These are phyloP conservation scores for Hypomyces rosellus DNA, from an alignment of 2,329 filamentous ascomycete genomes.

Conservation along the genomic window DNA sequence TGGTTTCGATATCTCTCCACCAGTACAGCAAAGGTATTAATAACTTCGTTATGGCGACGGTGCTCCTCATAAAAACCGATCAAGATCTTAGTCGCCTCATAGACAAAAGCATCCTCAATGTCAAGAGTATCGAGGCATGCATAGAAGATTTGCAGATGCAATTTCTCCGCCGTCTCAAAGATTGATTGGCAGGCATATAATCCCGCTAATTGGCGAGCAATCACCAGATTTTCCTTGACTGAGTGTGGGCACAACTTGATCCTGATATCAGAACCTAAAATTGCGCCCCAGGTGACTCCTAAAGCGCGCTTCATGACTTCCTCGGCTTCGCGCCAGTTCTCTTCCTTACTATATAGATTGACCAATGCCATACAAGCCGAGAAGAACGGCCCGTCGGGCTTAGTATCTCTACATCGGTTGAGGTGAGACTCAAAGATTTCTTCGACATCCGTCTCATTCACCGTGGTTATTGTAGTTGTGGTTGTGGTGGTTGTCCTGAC, in stretches of 20 bases:
- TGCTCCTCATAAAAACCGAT: conserved; percentile 28
- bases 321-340: conserved; percentile 31
- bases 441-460: conserved; percentile 22
- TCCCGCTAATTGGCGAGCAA: conserved; percentile 28
- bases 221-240: conserved; percentile 25
- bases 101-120: conserved; percentile 24
- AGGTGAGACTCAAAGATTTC: conserved; percentile 32
- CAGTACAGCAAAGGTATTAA: conserved; percentile 29
- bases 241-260: conserved; percentile 26
- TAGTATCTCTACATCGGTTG: conserved; percentile 27
- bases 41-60: conserved; percentile 32
- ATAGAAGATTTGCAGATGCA: conserved; percentile 32
- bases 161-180: conserved; percentile 32
- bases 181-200: conserved; percentile 29
- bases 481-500: conserved; percentile 21
- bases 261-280: conserved; percentile 25
- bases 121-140: conserved; percentile 27
- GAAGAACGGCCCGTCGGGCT: conserved; percentile 29
- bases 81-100: conserved; percentile 22
- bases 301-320: conserved; percentile 28
- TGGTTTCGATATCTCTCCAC: conserved; percentile 26
- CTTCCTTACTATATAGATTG: conserved; percentile 23
- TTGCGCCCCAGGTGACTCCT: conserved; percentile 33
- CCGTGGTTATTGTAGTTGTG: conserved; percentile 12
- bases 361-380: conserved; percentile 29